A percentile compares a stretch with the other conserved stretches of the same genome.
Conservation (phyloP, 257 asterid genomes). For the Rehmannia glutinosa region DNA sequence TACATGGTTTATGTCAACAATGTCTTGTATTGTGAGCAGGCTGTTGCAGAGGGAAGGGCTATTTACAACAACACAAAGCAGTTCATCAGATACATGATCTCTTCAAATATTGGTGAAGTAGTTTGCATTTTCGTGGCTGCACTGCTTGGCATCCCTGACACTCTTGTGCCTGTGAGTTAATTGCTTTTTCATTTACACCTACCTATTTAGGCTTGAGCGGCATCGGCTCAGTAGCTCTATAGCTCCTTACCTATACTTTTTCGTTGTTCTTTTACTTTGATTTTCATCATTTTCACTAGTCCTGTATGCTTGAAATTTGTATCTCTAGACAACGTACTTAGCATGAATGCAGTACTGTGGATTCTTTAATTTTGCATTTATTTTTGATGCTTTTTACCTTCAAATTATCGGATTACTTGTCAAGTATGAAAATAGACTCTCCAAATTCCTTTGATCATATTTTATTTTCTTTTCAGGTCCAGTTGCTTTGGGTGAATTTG, state of each 20-base stretch:
- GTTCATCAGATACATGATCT: conserved; percentile 97
- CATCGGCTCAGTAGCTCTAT: background rate
- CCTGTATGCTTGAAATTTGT: conserved; percentile 3
- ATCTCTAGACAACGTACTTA: background rate
- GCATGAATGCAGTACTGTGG: background rate
- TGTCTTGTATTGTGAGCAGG: conserved; percentile 42
- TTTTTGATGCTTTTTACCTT: background rate
- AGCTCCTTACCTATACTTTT: too few species aligned
- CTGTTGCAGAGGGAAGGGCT: conserved; percentile 99
- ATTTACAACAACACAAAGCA: conserved; percentile 95
- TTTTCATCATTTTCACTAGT: background rate
- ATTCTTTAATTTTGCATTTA: background rate
- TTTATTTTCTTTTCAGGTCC: conserved; percentile 66
- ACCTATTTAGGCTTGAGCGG: background rate
- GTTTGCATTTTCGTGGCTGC: conserved; percentile 99
- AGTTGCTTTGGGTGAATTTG: conserved; percentile 98
- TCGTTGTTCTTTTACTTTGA: background rate
- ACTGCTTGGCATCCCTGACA: conserved; percentile 96
- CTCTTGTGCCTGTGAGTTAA: conserved; percentile 91
- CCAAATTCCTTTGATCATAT: conserved; percentile 8
- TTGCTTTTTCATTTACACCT: conserved; percentile 15
- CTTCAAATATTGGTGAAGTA: conserved; percentile 99
- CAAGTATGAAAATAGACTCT: background rate
- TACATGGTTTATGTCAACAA: background rate
- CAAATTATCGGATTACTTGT: conserved; percentile 14